phyloP scores from a whole-genome alignment of 805 yeast genomes.

The Saccharomyces kudriavzevii region DNA sequence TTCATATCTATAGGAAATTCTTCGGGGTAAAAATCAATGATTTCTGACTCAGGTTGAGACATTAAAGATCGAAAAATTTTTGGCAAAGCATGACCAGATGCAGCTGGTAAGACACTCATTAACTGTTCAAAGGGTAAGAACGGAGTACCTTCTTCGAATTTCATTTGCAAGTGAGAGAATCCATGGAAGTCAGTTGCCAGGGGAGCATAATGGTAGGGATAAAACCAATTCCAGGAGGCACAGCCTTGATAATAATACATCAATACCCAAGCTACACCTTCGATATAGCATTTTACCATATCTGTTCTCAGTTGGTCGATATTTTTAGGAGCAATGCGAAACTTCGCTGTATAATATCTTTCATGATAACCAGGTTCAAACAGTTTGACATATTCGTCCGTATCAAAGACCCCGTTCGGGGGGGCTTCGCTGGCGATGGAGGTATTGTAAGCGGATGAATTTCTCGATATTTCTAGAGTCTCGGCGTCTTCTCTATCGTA shows the following conservation, averaged over 20 bases:
- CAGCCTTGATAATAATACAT: constrained; percentile 94
- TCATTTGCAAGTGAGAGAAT: constrained; percentile 41
- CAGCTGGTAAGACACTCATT: constrained; percentile 93
- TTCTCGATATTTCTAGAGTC: constrained; percentile 7
- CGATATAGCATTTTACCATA: constrained; percentile 69
- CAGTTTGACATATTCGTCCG: constrained; percentile 50
- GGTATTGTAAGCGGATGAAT: constrained; percentile 2
- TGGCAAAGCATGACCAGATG: constrained; percentile 81
- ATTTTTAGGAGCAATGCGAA: constrained; percentile 47
- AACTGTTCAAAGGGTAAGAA: constrained; percentile 87
- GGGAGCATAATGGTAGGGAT: constrained; percentile 96
- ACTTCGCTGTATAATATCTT: constrained; percentile 74
- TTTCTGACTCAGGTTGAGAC: constrained; percentile 72
- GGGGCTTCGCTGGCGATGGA: constrained; percentile 24
- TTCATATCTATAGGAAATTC: constrained; percentile 89
- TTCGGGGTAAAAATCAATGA: constrained; percentile 85
- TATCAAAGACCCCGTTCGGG: constrained; percentile 33
- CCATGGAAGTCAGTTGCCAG: constrained; percentile 81
- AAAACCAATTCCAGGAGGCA: constrained; percentile 98
- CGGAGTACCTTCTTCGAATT: constrained; percentile 64
- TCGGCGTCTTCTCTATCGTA: constrained; percentile 12
- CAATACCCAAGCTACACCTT: constrained; percentile 96
- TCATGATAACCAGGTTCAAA: constrained; percentile 84
- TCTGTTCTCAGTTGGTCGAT: constrained; percentile 45
- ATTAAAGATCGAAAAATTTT: constrained; percentile 71